Percentiles rank a stretch among this genome's conserved stretches.
Conservation (phyloP, 208 protist genomes). For the Wallacemonas collosoma region DNA sequence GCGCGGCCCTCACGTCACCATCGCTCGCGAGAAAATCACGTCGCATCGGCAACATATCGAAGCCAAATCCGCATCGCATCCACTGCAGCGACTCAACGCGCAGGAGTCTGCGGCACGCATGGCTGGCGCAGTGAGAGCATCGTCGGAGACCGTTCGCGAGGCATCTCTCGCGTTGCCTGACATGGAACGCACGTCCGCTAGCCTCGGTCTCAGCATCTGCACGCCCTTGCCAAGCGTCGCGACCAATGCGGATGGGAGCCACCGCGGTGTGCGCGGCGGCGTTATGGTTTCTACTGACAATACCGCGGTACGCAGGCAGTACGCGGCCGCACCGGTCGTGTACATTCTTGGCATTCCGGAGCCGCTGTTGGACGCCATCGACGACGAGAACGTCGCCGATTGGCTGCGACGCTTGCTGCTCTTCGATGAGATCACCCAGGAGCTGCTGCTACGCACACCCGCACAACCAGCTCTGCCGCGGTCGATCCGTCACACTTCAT, state of each 20-base stretch:
- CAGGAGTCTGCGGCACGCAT: no score
- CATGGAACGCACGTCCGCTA: neutral
- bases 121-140: no score
- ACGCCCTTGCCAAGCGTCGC: neutral
- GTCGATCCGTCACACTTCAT: no score
- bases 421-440: slow-evolving; percentile 28
- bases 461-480: no score
- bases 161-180: neutral
- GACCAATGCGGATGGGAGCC: no score
- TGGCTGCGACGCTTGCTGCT: slow-evolving; percentile 29
- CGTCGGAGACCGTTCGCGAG: neutral
- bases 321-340: slow-evolving; percentile 13
- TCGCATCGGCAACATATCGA: neutral
- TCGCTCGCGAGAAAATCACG: slow-evolving; percentile 1
- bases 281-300: slow-evolving; percentile 9
- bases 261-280: neutral
- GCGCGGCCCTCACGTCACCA: slow-evolving; percentile 3
- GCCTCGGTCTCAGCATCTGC: neutral
- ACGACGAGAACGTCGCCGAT: neutral
- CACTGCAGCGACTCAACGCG: no score
- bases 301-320: slow-evolving; percentile 32
- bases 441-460: slow-evolving; percentile 31
- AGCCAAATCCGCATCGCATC: neutral
- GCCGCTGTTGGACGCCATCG: slow-evolving; percentile 4
- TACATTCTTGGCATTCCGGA: slow-evolving; percentile 43